Evolutionary conservation across 805 yeast genomes (phyloP).

Genomic region (Kodamaea sagamina): DNA sequence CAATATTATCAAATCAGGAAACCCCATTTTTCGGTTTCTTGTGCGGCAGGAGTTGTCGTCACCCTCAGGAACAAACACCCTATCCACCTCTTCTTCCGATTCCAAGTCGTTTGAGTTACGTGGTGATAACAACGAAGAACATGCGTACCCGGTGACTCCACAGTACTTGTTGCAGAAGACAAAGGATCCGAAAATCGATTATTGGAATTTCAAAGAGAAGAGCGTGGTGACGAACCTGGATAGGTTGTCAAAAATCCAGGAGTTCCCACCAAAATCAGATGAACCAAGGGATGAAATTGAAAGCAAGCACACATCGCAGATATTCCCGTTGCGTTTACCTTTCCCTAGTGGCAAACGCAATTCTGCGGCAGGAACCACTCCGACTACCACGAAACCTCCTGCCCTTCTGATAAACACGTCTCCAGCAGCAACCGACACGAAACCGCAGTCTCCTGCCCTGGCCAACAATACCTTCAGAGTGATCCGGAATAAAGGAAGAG

Average conservation of each 20-base stretch:
- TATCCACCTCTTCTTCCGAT: conserved; percentile 54
- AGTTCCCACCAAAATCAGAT: not conserved
- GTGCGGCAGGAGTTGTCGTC: conserved; percentile 36
- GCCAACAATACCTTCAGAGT: conserved; percentile 57
- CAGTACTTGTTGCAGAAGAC: conserved; percentile 56
- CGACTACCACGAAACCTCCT: conserved; percentile 14
- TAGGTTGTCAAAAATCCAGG: conserved; percentile 12
- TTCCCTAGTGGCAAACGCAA: conserved; percentile 12
- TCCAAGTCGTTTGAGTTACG: conserved; percentile 54
- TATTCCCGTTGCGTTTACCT: conserved; percentile 21
- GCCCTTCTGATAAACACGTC: conserved; percentile 20
- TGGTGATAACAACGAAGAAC: conserved; percentile 40
- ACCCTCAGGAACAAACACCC: conserved; percentile 33
- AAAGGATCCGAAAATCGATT: conserved; percentile 48
- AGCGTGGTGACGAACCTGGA: conserved; percentile 2
- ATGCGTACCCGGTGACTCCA: conserved; percentile 65
- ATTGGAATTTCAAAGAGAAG: conserved; percentile 56
- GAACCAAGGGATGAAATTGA: not conserved
- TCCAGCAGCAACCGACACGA: not conserved
- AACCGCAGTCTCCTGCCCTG: not conserved
- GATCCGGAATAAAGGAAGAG: conserved; percentile 63
- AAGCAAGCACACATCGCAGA: not conserved
- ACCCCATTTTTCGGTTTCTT: conserved; percentile 35
- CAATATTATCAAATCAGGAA: conserved; percentile 30
- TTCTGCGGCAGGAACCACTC: conserved; percentile 11